Percentiles rank a stretch among this genome's conserved stretches.
Evolutionary conservation across 192 early-diverging fungal genomes (phyloP).

Genomic region (Backusella sp.): DNA sequence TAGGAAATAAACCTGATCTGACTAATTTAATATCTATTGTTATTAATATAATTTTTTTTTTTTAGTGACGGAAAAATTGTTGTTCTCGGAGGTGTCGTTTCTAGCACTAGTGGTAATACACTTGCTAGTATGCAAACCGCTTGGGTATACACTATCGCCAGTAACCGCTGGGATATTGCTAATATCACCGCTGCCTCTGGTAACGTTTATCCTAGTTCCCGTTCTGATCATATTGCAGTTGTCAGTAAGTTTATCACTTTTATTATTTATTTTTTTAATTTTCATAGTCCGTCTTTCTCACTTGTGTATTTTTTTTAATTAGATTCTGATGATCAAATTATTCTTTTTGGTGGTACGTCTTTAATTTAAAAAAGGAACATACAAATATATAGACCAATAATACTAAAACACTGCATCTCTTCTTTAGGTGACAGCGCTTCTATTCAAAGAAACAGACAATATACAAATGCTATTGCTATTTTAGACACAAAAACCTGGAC

Average conservation of each 20-base stretch:
- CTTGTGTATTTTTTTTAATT: not conserved
- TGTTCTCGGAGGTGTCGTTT: slow-evolving; percentile 29
- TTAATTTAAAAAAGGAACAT: slow-evolving; percentile 4
- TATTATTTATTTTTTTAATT: not conserved
- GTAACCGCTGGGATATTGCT: slow-evolving; percentile 15
- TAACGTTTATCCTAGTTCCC: not conserved
- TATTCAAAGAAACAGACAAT: slow-evolving; percentile 13
- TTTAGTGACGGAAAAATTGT: slow-evolving; percentile 31
- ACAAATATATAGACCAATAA: not conserved
- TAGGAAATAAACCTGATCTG: slow-evolving; percentile 7
- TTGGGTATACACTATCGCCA: slow-evolving; percentile 19
- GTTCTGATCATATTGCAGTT: slow-evolving; percentile 30
- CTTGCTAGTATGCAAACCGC: slow-evolving; percentile 15
- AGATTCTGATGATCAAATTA: slow-evolving; percentile 27
- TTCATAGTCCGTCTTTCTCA: not conserved
- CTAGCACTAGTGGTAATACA: not conserved
- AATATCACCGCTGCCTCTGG: not conserved
- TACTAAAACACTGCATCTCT: not conserved
- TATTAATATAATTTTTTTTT: not conserved
- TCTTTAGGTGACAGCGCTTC: slow-evolving; percentile 20
- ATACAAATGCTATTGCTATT: slow-evolving; percentile 21
- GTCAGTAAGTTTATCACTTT: slow-evolving; percentile 21
- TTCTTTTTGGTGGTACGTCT: slow-evolving; percentile 35
- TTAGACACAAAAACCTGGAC: slow-evolving; percentile 32
- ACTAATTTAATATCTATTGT: slow-evolving; percentile 6